Base-by-base conservation (phyloP, 306 rosid species). In the Clitoria ternatea region DNA sequence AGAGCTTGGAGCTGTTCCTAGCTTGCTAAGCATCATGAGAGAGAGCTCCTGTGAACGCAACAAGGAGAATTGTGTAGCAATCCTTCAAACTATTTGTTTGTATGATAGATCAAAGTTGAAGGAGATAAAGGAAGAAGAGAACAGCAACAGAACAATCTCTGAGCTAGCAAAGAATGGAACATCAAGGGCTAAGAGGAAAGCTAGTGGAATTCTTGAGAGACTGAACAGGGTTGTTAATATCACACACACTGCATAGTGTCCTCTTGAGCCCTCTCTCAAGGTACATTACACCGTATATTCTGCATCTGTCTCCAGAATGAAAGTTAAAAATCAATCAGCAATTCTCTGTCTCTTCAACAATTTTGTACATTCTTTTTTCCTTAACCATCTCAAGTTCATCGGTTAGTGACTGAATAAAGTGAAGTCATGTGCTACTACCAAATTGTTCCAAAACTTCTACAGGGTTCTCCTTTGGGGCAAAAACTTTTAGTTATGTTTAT, bases 111-210 rank as follows among this genome's bases (percentile, higher is more conserved):
- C 90, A 5, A 90, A 85, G 85, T 88, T 92, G 87, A 88, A 81
- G 83, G 96, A 90, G 15, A 69, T 93, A 56, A 84, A 81, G 72
- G 98, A 90, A 75, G 97, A 90, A 55, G 98, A 93, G 77, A 88
- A 78, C 18, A 71, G 15, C 0, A 36, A 85, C 37, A 82, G 90
- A 79, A 88, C 93, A 24, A 80, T 93, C 49, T 85, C 98, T 9
- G 89, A 86, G 69, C 86, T 93, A 47, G 84, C 92, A 60, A 64
- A 73, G 73, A 90, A 69, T 81, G 98, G 98, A 77, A 93, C 96
- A 53, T 85, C 98, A 63, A 90, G 98, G 79, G 97, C 98, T 6
- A 88, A 88, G 79, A 88, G 96, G 26, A 90, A 93, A 73, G 98
- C 98, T 53, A 81, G 73, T 72, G 91, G 93, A 74, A 86, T 93